A percentile compares a stretch with the other conserved stretches of the same genome.
Evolutionary conservation across 495 filamentous ascomycete species (phyloP).

Genomic region (Tetracladium setigerum): DNA sequence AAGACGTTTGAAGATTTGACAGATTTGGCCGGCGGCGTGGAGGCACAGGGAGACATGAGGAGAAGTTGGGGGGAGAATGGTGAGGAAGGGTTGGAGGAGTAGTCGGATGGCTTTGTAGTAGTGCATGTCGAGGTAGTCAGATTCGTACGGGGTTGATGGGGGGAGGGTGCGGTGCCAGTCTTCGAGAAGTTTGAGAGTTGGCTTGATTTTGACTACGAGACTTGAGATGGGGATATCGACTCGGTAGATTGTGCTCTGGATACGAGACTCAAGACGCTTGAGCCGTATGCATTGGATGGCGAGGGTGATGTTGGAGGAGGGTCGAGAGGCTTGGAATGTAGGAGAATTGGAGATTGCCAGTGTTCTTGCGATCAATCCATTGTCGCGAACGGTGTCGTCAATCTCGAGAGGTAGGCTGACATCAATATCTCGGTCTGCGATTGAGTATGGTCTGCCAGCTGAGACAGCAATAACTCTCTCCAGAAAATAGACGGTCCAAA

Average conservation of each 20-base stretch:
- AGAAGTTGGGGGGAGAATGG: constrained; percentile 38
- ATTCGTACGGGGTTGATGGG: constrained; percentile 30
- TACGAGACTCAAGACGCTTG: constrained; percentile 43
- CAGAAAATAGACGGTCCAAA: constrained; percentile 48
- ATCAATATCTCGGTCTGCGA: constrained; percentile 46
- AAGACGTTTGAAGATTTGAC: constrained; percentile 45
- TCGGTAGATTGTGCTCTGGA: constrained; percentile 47
- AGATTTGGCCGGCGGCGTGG: constrained; percentile 42
- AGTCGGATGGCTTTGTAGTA: constrained; percentile 44
- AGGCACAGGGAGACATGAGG: constrained; percentile 44
- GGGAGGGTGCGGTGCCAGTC: constrained; percentile 42
- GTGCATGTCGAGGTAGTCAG: constrained; percentile 44
- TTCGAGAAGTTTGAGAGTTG: constrained; percentile 40
- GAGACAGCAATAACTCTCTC: constrained; percentile 44
- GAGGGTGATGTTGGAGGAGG: constrained; percentile 31
- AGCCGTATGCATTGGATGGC: constrained; percentile 42
- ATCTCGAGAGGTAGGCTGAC: constrained; percentile 38
- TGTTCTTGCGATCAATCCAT: constrained; percentile 23
- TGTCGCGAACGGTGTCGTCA: constrained; percentile 35
- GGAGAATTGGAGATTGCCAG: constrained; percentile 26
- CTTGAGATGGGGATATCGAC: constrained; percentile 40
- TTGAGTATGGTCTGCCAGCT: constrained; percentile 42
- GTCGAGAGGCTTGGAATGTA: constrained; percentile 25
- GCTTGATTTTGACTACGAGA: constrained; percentile 40
- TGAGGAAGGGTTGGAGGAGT: constrained; percentile 44